phyloP scores from a whole-genome alignment of 2,329 filamentous ascomycete genomes.

The Fusarium siculi region DNA sequence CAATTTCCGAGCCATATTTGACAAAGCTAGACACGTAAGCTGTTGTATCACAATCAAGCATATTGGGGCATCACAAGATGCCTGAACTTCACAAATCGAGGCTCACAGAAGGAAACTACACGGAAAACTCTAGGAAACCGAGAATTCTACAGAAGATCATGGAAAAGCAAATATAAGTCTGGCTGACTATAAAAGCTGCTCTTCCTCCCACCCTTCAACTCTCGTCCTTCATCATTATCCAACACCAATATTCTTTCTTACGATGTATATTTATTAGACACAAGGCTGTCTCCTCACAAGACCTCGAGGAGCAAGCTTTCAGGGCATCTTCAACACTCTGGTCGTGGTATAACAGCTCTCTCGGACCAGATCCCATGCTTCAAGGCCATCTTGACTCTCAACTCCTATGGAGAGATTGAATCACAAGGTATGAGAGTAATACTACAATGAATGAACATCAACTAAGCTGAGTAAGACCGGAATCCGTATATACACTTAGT shows the following conservation, averaged over 20 bases:
- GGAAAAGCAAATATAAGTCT: neutral
- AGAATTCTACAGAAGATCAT: rapidly evolving
- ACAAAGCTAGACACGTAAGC: neutral
- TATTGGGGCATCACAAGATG: neutral
- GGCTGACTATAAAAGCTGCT: neutral
- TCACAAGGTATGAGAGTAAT: neutral
- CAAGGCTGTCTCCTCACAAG: neutral
- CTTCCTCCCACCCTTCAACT: neutral
- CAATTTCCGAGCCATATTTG: rapidly evolving
- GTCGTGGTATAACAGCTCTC: neutral
- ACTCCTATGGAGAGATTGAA: neutral
- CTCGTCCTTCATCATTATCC: neutral
- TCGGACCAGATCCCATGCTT: neutral
- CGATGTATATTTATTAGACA: neutral
- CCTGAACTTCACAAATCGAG: neutral
- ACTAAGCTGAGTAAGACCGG: neutral
- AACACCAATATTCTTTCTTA: neutral
- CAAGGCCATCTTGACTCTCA: too few relatives aligned
- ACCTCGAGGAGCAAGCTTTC: neutral
- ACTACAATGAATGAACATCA: neutral
- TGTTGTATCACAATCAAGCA: neutral
- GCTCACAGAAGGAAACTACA: rapidly evolving
- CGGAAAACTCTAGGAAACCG: rapidly evolving
- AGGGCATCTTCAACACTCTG: neutral
- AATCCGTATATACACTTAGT: neutral